Evolutionary conservation across 345 rosid species (phyloP), one percentile per base, ranked within the genome.

Genomic region (Eucalyptus cloeziana): DNA sequence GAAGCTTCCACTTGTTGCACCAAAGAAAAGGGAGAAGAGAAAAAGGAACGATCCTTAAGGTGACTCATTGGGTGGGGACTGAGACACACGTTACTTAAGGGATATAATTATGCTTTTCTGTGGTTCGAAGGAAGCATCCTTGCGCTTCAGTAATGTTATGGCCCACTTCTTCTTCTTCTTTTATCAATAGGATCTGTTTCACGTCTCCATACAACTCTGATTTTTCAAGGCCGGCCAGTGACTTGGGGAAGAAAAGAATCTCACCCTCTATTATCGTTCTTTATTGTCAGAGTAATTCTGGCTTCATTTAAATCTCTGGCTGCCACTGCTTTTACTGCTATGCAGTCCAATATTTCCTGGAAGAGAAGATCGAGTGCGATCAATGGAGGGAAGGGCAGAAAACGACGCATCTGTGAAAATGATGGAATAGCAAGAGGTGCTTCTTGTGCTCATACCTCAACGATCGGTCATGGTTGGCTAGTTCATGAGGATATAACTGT

Each of bases 51-150:
- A 19, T 37, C 22, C 27, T 21, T 76, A 40, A 21, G 27, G 83
- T 6, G 83, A 76, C 83, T 76, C 83, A 19, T 37, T 27, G 45
- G 45, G 89, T 88, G 86, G 54, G 49, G 85, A 86, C 37, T 13
- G 27, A 47, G 52, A 51, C 69, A 40, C 69, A 52, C 54, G 90
- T 86, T 64, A 69, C 90, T 86, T 71, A 83, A 37, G 88, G n/a
- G 43, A 50, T 24, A 51, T 27, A 86, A 49, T 86, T 89, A 81
- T 89, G 91, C 87, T 81, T 89, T 89, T 89, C 33, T 81, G 81
- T 62, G 80, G 89, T 83, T 87, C 62, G 60, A 89, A 89, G 91
- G 88, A 89, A 89, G 89, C 81, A 89, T 89, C 91, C 44, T 81
- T 49, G 89, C 49, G 50, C 87, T 87, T 62, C 87, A 43, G 27